These are phyloP conservation scores for Anthracocystis walkeri DNA, from an alignment of 1,284 basidiomycete species.

Conservation along the genomic window DNA sequence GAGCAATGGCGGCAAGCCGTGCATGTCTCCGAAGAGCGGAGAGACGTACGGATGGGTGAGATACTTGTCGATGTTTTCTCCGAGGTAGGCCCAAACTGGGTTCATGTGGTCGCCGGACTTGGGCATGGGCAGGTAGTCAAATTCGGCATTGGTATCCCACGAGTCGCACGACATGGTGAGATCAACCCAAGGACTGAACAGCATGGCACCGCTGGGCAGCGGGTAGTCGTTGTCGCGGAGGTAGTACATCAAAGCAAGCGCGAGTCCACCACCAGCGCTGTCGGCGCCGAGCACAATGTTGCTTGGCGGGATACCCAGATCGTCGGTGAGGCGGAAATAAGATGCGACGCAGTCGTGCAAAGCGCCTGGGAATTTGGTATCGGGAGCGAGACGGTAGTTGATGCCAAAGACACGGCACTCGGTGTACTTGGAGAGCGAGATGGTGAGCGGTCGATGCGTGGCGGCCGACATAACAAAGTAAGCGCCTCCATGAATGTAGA, in stretches of 20 bases:
- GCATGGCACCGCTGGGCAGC: constrained; percentile 66
- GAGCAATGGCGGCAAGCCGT: constrained; percentile 86
- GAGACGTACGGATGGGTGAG: constrained; percentile 94
- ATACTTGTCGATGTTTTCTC: constrained; percentile 82
- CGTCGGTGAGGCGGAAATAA: constrained; percentile 87
- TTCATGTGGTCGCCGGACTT: constrained; percentile 86
- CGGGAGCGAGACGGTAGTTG: constrained; percentile 95
- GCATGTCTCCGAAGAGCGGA: constrained; percentile 86
- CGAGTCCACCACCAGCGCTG: constrained; percentile 90
- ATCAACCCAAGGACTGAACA: constrained; percentile 73
- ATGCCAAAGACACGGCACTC: constrained; percentile 96
- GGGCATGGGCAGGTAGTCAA: constrained; percentile 71
- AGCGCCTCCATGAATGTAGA: constrained; percentile 96
- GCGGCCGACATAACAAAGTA: constrained; percentile 94
- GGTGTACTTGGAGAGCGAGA: constrained; percentile 88
- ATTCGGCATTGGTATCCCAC: constrained; percentile 89
- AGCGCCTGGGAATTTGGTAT: constrained; percentile 91
- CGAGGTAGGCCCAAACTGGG: constrained; percentile 91
- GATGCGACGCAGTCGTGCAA: constrained; percentile 89
- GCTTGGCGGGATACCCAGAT: constrained; percentile 84
- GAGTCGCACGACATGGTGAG: constrained; percentile 95
- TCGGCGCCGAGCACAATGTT: constrained; percentile 80
- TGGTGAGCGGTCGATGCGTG: constrained; percentile 91
- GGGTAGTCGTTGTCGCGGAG: constrained; percentile 72
- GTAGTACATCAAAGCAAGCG: constrained; percentile 89